phyloP scores from a whole-genome alignment of 176 grass and related monocot species.

The Tillandsia fasciculata region DNA sequence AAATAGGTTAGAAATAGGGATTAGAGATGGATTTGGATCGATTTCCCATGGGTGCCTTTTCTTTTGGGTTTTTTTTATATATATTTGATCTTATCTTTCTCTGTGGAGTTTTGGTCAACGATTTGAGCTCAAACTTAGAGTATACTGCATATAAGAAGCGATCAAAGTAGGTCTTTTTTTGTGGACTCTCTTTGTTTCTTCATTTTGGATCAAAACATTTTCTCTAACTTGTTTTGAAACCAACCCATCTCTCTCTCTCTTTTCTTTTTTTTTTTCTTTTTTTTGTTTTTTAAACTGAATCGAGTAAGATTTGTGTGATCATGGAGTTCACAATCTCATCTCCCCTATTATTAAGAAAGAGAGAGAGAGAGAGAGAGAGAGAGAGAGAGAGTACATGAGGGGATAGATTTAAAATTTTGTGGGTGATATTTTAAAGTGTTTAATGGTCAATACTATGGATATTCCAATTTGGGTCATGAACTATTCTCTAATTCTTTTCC shows the following conservation, averaged over 20 bases:
- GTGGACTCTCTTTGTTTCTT: not conserved
- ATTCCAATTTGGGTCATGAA: not conserved
- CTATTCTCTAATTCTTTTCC: not conserved
- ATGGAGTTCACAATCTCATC: constrained; percentile 21
- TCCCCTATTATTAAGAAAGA: not conserved
- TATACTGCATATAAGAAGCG: not conserved
- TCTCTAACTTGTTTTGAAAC: not conserved
- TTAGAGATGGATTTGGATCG: not conserved
- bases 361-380: no score
- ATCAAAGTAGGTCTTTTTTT: not conserved
- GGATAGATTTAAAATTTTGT: not conserved
- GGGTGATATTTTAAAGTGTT: not conserved
- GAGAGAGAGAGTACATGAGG: no score
- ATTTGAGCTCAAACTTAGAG: not conserved
- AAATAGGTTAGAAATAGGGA: not conserved
- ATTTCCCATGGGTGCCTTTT: not conserved
- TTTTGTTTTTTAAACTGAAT: constrained; percentile 18
- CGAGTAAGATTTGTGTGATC: constrained; percentile 12
- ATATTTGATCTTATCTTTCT: no score
- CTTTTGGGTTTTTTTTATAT: no score
- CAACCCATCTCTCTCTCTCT: not conserved
- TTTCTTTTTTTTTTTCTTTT: constrained; percentile 6
- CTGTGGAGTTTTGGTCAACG: not conserved
- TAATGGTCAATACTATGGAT: not conserved
- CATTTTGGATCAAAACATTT: not conserved